Base-by-base conservation (phyloP, 2,329 filamentous ascomycete species). In the Paramyrothecium roridum region DNA sequence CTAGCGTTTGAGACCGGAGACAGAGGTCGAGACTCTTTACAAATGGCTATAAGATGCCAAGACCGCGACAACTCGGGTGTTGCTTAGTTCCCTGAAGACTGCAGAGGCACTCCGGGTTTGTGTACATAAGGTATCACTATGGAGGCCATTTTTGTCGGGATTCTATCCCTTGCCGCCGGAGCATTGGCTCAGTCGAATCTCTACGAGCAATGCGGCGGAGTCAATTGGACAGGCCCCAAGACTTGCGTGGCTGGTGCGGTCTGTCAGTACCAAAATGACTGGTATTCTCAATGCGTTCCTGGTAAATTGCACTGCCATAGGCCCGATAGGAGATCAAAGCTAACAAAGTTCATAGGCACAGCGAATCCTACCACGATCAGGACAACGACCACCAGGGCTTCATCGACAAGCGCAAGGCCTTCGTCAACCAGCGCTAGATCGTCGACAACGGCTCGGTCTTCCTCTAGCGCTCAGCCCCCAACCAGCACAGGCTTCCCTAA, bases 401-500 rank as follows among this genome's bases (percentile, higher is more conserved):
- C n/a, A n/a, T 48, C 19, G 8, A 48, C 46, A 22, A 45, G 20
- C 13, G 46, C 47, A 19, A 53, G 21, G 13, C 22, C 50, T 13
- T 34, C 12, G 23, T 48, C 54, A 21, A 48, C 33, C 33, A 45
- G n/a, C 34, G 51, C 7, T 40, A 51, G 10, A n/a, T 48, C 54
- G 7, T 61, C 63, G 16, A 52, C 59, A 13, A 30, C 51, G 3
- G 53, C 53, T 13, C 40, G 40, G n/a, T 30, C 26, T 30, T 6
- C 26, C 6, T 30, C 26, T 30, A 26, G 47, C 4, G 23, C 52
- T 17, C 26, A 52, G 3, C 43, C 52, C 1, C 53, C 55, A 19
- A 40, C 34, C 16, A 45, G 45, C 30, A 63, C 61, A 2, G 58
- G 59, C 3, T 63, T 64, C 46, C 56, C 62, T 13, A 55, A 60